Evolutionary conservation across 2,329 filamentous ascomycete species (phyloP).

Genomic region (Aureobasidium musti): DNA sequence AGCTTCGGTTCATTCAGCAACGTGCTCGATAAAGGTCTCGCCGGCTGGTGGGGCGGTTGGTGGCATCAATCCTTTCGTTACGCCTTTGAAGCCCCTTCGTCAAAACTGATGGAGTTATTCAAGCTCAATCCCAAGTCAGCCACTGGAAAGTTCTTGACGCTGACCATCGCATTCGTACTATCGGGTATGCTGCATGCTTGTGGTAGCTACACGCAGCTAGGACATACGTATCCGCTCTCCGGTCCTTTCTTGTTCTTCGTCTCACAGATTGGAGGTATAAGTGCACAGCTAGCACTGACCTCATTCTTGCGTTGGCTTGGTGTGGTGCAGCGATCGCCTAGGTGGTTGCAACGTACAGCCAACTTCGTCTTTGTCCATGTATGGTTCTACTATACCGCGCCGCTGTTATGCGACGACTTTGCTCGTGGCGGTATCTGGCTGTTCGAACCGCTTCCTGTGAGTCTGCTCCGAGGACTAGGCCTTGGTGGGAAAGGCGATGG

Average conservation of each 20-base stretch:
- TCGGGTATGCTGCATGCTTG: constrained; percentile 70
- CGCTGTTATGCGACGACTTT: constrained; percentile 74
- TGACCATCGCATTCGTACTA: constrained; percentile 62
- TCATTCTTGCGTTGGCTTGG: constrained; percentile 42
- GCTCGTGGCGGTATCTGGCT: constrained; percentile 73
- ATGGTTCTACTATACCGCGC: constrained; percentile 70
- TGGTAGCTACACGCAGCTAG: constrained; percentile 68
- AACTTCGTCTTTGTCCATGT: constrained; percentile 64
- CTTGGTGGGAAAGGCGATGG: constrained; percentile 62
- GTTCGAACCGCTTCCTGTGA: constrained; percentile 78
- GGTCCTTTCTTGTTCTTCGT: constrained; percentile 69
- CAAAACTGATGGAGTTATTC: constrained; percentile 47
- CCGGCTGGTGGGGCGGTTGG: constrained; percentile 79
- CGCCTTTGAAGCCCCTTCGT: constrained; percentile 64
- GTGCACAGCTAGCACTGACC: constrained; percentile 57
- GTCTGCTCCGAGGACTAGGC: constrained; percentile 66
- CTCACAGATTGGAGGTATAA: constrained; percentile 66
- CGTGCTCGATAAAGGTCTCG: constrained; percentile 69
- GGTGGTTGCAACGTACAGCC: constrained; percentile 50
- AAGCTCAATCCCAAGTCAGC: constrained; percentile 40
- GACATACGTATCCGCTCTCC: constrained; percentile 57
- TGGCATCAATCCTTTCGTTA: constrained; percentile 92
- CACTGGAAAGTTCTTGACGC: constrained; percentile 45
- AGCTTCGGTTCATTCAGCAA: constrained; percentile 56
- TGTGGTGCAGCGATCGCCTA: constrained; percentile 47